Percentiles rank a stretch among this genome's conserved stretches.
phyloP scores from a whole-genome alignment of 2,329 filamentous ascomycete species.

The Cordyceps farinosa region DNA sequence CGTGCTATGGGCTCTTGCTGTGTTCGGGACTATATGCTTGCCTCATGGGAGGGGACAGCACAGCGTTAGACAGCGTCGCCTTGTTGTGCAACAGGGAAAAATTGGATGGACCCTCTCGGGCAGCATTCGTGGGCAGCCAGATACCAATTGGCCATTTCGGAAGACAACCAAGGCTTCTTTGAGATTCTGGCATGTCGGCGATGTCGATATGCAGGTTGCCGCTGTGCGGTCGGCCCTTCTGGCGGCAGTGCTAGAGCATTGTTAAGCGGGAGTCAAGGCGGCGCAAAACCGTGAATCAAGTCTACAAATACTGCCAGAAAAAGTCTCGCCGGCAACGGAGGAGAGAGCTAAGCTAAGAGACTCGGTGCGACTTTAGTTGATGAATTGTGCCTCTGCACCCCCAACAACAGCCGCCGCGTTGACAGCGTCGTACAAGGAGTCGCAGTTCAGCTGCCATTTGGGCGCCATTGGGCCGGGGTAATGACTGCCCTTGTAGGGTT shows the following conservation, averaged over 20 bases:
- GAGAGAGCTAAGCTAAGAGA: not conserved
- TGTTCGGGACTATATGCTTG: not conserved
- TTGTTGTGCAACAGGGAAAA: not conserved
- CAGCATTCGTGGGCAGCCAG: not conserved
- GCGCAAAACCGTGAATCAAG: not conserved
- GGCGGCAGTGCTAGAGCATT: not conserved
- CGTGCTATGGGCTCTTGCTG: not conserved
- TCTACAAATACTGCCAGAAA: not conserved
- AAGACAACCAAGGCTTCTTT: not conserved
- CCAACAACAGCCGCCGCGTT: not conserved
- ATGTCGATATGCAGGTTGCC: not conserved
- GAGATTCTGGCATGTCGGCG: not conserved
- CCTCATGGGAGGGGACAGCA: not conserved
- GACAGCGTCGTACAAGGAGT: not conserved
- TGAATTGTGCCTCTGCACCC: not conserved
- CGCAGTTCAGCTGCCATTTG: slow-evolving; percentile 1
- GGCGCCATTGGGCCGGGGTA: not conserved
- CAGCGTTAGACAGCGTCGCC: too few species aligned
- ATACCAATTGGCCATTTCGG: not conserved
- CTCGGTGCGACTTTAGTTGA: not conserved
- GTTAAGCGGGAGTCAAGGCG: not conserved
- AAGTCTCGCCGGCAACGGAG: not conserved
- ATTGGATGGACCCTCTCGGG: not conserved
- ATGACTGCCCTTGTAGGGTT: not conserved
- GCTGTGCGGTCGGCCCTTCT: not conserved